These are phyloP conservation scores for Globisporangium solare DNA, from an alignment of 352 stramenopile species.

Conservation along the genomic window DNA sequence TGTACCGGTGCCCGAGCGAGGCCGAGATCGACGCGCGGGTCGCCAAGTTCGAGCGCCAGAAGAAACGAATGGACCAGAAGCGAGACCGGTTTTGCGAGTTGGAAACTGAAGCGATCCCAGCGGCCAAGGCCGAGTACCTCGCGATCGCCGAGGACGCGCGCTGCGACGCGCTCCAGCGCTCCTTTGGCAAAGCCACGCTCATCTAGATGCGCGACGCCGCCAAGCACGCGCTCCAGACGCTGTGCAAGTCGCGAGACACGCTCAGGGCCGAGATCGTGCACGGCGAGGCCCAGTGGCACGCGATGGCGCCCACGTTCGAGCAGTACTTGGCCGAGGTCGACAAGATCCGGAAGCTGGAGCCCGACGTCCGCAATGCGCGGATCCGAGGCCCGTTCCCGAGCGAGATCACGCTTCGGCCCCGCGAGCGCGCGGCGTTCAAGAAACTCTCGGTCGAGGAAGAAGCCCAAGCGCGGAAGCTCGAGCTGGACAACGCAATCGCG, in stretches of 20 bases:
- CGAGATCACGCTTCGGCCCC: slow-evolving; percentile 42
- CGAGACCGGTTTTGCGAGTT: slow-evolving; percentile 31
- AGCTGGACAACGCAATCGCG: slow-evolving; percentile 64
- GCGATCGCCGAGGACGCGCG: slow-evolving; percentile 68
- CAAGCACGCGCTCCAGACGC: slow-evolving; percentile 43
- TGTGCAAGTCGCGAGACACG: slow-evolving; percentile 46
- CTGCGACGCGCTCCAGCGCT: slow-evolving; percentile 53
- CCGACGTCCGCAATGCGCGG: slow-evolving; percentile 23
- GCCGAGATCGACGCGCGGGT: slow-evolving; percentile 49
- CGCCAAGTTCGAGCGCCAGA: slow-evolving; percentile 59
- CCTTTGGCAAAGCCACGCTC: slow-evolving; percentile 59
- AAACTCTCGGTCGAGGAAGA: slow-evolving; percentile 83
- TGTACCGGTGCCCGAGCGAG: slow-evolving; percentile 70
- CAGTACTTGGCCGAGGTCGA: slow-evolving; percentile 57
- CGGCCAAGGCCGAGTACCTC: slow-evolving; percentile 72
- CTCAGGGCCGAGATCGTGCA: slow-evolving; percentile 46
- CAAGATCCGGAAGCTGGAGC: slow-evolving; percentile 41
- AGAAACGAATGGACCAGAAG: slow-evolving; percentile 38
- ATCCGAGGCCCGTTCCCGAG: slow-evolving; percentile 56
- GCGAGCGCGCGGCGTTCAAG: slow-evolving; percentile 58
- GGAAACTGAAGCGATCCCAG: slow-evolving; percentile 45
- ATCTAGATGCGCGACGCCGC: slow-evolving; percentile 61
- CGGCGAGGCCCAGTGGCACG: slow-evolving; percentile 33
- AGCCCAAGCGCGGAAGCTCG: slow-evolving; percentile 41
- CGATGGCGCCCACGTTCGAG: slow-evolving; percentile 48